These are phyloP conservation scores for Lactifluus hygrophoroides DNA, from an alignment of 768 basidiomycete genomes.

Conservation along the genomic window DNA sequence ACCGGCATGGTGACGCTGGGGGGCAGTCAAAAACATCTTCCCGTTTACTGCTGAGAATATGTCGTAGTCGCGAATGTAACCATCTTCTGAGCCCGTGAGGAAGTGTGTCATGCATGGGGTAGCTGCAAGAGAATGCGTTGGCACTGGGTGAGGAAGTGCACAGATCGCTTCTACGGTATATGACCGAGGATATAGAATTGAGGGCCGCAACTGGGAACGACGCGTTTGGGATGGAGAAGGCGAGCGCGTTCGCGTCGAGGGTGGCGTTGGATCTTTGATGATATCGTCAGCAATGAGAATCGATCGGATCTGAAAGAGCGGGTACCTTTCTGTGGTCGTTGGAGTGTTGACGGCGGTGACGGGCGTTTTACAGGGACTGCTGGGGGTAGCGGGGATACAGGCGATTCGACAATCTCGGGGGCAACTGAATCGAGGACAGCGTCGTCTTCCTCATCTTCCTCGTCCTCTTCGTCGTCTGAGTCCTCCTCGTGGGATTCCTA, in stretches of 20 bases:
- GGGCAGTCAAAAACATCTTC: constrained; percentile 77
- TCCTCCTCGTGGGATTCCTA: constrained; percentile 23
- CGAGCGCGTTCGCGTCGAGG: constrained; percentile 38
- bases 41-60: constrained; percentile 85
- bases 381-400: constrained; percentile 28
- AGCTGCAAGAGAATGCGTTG: constrained; percentile 81
- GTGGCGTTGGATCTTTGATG: constrained; percentile 28
- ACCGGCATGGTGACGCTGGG: constrained; percentile 81
- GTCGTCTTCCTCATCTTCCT: constrained; percentile 42
- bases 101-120: constrained; percentile 84
- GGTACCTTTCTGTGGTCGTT: constrained; percentile 14
- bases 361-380: constrained; percentile 25
- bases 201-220: constrained; percentile 35
- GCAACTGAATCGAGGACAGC: constrained; percentile 35
- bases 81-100: constrained; percentile 87
- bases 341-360: constrained; percentile 22
- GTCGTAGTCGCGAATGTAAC: constrained; percentile 89
- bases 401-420: constrained; percentile 27
- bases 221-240: constrained; percentile 41
- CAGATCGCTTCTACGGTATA: constrained; percentile 88
- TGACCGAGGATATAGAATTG: constrained; percentile 39
- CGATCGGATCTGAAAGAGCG: background rate
- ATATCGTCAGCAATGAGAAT: background rate
- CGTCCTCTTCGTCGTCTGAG: constrained; percentile 30
- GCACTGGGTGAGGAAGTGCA: constrained; percentile 81